Percentiles rank a stretch among this genome's conserved stretches.
Evolutionary conservation across 768 basidiomycete genomes (phyloP).

Genomic region (Trametes cinnabarina): DNA sequence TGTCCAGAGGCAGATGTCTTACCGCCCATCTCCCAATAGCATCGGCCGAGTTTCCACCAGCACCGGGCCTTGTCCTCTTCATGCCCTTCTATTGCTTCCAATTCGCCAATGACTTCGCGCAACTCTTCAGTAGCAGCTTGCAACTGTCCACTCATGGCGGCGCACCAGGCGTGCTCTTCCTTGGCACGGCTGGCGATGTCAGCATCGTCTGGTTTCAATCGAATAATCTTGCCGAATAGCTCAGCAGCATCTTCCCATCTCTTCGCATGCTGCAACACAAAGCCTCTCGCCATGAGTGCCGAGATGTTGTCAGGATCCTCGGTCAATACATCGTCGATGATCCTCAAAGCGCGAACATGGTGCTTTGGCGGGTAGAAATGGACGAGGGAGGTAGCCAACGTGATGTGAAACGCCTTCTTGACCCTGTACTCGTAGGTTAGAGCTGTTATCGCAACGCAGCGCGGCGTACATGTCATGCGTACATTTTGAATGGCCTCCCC

Average conservation of each 20-base stretch:
- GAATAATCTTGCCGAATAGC: constrained; percentile 59
- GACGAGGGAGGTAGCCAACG: constrained; percentile 73
- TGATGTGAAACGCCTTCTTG: constrained; percentile 64
- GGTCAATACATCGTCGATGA: constrained; percentile 71
- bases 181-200: constrained; percentile 57
- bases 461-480: too few relatives aligned
- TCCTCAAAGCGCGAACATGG: constrained; percentile 70
- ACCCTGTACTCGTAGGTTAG: constrained; percentile 41
- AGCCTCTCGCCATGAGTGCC: constrained; percentile 73
- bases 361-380: constrained; percentile 89
- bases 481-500: constrained; percentile 54
- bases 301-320: constrained; percentile 59
- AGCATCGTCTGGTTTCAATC: constrained; percentile 44
- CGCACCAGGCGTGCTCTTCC: constrained; percentile 89
- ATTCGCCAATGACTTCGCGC: constrained; percentile 42
- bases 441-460: too few relatives aligned
- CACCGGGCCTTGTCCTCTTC: constrained; percentile 70
- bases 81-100: constrained; percentile 47
- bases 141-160: constrained; percentile 48
- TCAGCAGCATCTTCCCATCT: constrained; percentile 68
- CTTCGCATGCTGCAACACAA: constrained; percentile 59
- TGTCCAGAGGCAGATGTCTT: constrained; percentile 23
- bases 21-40: constrained; percentile 74
- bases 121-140: constrained; percentile 49
- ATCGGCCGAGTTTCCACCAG: constrained; percentile 81